Evolutionary conservation across 139 green algal genomes (phyloP).

Genomic region (Astrephomene gubernaculifera): DNA sequence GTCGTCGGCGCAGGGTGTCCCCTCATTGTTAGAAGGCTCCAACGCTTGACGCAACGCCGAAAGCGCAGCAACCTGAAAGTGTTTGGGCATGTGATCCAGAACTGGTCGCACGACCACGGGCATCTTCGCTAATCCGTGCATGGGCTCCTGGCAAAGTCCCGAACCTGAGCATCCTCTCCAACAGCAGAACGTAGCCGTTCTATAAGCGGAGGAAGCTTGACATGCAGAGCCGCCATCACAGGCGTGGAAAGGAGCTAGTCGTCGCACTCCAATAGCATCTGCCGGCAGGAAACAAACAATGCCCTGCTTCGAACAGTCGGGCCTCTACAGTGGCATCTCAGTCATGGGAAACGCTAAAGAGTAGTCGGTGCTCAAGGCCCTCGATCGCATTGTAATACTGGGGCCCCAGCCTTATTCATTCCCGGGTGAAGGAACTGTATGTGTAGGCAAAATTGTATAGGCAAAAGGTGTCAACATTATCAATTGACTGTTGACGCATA

Average conservation of each 20-base stretch:
- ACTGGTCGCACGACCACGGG: not conserved
- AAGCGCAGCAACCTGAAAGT: conserved; percentile 3
- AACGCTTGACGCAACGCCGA: conserved; percentile 17
- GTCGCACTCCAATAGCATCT: not conserved
- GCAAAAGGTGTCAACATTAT: too few species aligned
- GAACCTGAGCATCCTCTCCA: conserved; percentile 16
- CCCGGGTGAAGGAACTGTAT: too few species aligned
- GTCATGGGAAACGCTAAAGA: not conserved
- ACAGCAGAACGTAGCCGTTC: conserved; percentile 6
- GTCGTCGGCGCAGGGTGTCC: not conserved
- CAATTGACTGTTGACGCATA: too few species aligned
- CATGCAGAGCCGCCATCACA: not conserved
- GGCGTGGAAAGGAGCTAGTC: not conserved
- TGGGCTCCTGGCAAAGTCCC: not conserved
- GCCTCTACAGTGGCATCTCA: not conserved
- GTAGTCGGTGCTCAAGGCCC: not conserved
- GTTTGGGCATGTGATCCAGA: not conserved
- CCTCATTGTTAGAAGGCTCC: not conserved
- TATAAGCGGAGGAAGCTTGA: conserved; percentile 6
- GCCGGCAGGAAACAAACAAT: not conserved
- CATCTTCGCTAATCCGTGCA: not conserved
- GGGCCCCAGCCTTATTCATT: not conserved
- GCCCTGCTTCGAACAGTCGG: not conserved
- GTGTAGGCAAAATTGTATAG: too few species aligned
- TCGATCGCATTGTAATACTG: not conserved